Conservation (phyloP, 1,284 basidiomycete species). For the Ustilago cynodontis region DNA sequence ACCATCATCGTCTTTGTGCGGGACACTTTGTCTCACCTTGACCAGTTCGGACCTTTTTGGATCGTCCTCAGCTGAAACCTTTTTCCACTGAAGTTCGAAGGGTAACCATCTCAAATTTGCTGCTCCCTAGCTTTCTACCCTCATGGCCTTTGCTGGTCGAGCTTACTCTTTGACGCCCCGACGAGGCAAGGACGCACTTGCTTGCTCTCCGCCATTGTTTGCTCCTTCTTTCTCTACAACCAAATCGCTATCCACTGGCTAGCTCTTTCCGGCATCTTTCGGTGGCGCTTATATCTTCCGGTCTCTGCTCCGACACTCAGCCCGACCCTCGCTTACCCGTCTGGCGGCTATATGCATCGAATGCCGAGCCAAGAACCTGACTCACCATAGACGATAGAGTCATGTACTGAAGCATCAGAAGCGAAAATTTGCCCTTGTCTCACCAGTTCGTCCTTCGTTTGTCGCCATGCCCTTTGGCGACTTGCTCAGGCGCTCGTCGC, state of each 20-base stretch:
- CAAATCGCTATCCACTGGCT: background rate
- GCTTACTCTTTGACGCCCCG: background rate
- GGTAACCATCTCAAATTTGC: background rate
- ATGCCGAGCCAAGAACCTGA: too few species aligned
- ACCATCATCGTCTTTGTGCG: background rate
- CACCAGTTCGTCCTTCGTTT: background rate
- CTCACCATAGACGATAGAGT: background rate
- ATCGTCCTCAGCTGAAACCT: slow-evolving; percentile 9
- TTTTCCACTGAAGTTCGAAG: too few species aligned
- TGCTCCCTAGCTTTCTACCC: background rate
- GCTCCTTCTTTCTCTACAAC: background rate
- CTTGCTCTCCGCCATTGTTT: background rate
- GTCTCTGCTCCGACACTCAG: slow-evolving; percentile 10
- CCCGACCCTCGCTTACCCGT: slow-evolving; percentile 2
- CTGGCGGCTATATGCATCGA: slow-evolving; percentile 1
- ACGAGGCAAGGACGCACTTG: background rate
- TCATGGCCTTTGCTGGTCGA: background rate
- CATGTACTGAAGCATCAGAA: slow-evolving; percentile 20
- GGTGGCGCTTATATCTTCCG: background rate
- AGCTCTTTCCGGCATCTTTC: background rate
- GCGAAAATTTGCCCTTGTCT: background rate
- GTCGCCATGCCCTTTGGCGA: slow-evolving; percentile 40
- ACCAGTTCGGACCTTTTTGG: slow-evolving; percentile 4
- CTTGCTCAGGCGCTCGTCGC: slow-evolving; percentile 26
- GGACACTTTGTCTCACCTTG: slow-evolving; percentile 5